A percentile compares a stretch with the other conserved stretches of the same genome.
These are phyloP conservation scores for Astrocystis sublimbata DNA, from an alignment of 495 filamentous ascomycete species.

Conservation along the genomic window DNA sequence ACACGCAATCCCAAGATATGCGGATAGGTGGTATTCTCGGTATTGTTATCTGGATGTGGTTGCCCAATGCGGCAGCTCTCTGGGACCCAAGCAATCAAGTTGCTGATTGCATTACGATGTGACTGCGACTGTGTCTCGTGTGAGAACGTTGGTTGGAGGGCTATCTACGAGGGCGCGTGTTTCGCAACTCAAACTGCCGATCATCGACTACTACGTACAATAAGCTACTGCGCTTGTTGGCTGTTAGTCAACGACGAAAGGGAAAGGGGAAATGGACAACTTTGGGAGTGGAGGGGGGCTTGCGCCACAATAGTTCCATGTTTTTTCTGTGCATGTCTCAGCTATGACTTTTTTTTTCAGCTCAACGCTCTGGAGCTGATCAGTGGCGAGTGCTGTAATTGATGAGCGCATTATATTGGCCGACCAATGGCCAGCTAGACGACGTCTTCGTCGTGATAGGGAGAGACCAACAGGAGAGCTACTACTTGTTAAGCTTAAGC, in stretches of 20 bases:
- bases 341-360: not conserved
- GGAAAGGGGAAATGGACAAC: not conserved
- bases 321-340: no score
- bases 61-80: slow-evolving; percentile 11
- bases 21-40: not conserved
- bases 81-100: not conserved
- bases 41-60: slow-evolving; percentile 10
- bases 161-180: not conserved
- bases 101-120: no score
- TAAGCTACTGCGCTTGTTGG: not conserved
- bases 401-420: no score
- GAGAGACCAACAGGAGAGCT: no score
- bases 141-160: no score
- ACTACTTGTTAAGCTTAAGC: slow-evolving; percentile 1
- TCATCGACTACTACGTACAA: not conserved
- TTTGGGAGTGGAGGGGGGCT: no score
- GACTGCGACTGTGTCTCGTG: not conserved
- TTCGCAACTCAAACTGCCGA: not conserved
- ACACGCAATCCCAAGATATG: not conserved
- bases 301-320: no score
- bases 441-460: no score
- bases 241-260: not conserved
- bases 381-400: no score
- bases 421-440: no score
- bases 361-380: no score